Base-by-base conservation (phyloP, 305 asterid genomes). In the Solanum aculeatissimum region DNA sequence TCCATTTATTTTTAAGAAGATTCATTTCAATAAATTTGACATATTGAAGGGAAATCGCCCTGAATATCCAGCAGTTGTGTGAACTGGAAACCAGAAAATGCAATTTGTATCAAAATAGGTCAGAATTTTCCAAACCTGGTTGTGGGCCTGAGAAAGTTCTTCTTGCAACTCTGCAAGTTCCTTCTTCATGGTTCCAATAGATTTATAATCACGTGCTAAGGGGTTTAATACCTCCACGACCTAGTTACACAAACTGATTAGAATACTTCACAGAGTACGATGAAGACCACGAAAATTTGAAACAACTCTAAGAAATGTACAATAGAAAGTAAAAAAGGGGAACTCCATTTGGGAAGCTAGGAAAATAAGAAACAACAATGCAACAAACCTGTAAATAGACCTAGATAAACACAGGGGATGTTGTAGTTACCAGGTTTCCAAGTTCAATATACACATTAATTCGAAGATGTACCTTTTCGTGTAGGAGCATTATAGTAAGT, bases 211-310 rank as follows among this genome's bases (percentile, higher is more conserved):
- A 54, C 98, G 98, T 49, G 97, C 98, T 75, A 94, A 92, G 84
- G 99, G 99, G 83, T 94, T 95, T 80, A 95, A 80, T 29, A 93
- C 98, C 82, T 94, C 96, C 70, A 95, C 96, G 38, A 94, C 97
- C 98, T 94, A 85, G 40, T 89, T 23, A 38, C 23, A 68, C 32
- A 47, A 43, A 82, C 42, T 74, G 8, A 74, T 47, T n/a, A 74
- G 81, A 74, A 74, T 29, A 74, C 9, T 45, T 8, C 0, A 4
- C 49, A 25, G 42, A 75, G 9, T 25, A 47, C 25, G 9, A 75
- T 25, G 60, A 47, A 25, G 15, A 47, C 9, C 23, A 25, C 11
- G 45, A 49, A 74, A 74, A 25, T 27, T 75, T 27, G 81, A 75
- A 45, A 72, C 21, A 43, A 74, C 21, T 45, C 38, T 65, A 45